Conservation (phyloP, 2,329 filamentous ascomycete species). For the Penicillium sp. region DNA sequence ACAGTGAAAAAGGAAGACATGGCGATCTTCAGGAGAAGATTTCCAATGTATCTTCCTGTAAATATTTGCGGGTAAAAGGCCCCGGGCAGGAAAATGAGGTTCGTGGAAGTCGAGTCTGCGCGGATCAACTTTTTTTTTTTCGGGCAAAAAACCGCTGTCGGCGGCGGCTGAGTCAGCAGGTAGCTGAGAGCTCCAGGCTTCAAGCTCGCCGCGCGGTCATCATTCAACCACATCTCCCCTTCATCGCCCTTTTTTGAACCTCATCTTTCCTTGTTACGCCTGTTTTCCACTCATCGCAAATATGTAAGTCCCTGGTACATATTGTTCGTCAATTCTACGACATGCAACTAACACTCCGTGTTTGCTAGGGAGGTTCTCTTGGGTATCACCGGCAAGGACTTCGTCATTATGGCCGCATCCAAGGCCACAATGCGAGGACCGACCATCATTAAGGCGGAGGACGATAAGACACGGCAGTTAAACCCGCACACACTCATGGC, state of each 20-base stretch:
- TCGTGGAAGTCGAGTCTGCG: slow-evolving; percentile 15
- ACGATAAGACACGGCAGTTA: slow-evolving; percentile 92
- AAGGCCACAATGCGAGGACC: slow-evolving; percentile 98
- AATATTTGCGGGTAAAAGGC: slow-evolving; percentile 5
- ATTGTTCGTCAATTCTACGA: slow-evolving; percentile 8
- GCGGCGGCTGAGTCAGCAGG: slow-evolving; percentile 36
- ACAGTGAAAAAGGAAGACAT: slow-evolving; percentile 98
- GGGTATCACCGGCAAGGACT: slow-evolving; percentile 98
- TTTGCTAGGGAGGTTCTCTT: slow-evolving; percentile 85
- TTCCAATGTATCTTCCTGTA: slow-evolving; percentile 2
- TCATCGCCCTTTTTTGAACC: slow-evolving; percentile 21
- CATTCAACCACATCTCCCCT: slow-evolving; percentile 22
- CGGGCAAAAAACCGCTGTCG: slow-evolving; percentile 29
- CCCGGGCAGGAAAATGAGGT: slow-evolving; percentile 5
- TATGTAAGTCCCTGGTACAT: slow-evolving; percentile 27
- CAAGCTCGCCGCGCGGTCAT: slow-evolving; percentile 42
- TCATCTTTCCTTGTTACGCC: slow-evolving; percentile 21
- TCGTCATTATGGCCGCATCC: slow-evolving; percentile 93
- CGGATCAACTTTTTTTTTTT: slow-evolving; percentile 41
- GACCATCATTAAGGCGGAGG: slow-evolving; percentile 88
- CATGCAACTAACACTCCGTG: slow-evolving; percentile 17
- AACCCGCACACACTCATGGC: slow-evolving; percentile 96
- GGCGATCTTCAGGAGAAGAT: background rate
- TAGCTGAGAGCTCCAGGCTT: slow-evolving; percentile 42
- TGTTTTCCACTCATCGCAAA: slow-evolving; percentile 21